Conservation (phyloP, 169 alveolate genomes). For the Plasmodium fragile region DNA sequence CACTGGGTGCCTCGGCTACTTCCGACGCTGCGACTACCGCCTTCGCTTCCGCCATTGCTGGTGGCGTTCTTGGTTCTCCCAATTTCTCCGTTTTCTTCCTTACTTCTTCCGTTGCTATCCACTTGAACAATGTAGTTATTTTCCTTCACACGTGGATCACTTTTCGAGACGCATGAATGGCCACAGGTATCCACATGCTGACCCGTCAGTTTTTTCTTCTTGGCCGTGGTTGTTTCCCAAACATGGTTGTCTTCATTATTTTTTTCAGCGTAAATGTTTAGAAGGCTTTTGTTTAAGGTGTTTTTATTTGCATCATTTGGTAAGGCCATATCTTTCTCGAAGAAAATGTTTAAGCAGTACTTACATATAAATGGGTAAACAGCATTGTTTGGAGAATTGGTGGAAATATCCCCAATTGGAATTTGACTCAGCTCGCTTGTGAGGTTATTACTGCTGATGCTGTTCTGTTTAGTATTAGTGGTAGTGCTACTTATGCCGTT, state of each 20-base stretch:
- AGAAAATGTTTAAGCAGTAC: conserved; percentile 46
- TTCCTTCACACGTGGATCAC: not conserved
- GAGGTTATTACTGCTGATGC: not conserved
- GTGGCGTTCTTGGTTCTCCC: not conserved
- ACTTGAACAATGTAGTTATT: not conserved
- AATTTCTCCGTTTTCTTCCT: not conserved
- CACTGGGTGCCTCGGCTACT: not conserved
- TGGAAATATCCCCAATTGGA: not conserved
- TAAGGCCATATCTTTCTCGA: not conserved
- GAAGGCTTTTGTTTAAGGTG: not conserved
- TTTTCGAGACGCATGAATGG: not conserved
- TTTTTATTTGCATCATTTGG: not conserved
- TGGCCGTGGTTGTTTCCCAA: not conserved
- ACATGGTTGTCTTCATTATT: not conserved
- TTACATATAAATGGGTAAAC: conserved; percentile 21
- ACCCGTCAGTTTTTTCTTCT: not conserved
- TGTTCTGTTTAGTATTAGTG: not conserved
- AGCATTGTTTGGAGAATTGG: not conserved
- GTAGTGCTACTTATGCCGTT: not conserved
- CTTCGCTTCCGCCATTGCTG: not conserved
- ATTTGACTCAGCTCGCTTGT: not conserved
- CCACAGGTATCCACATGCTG: not conserved
- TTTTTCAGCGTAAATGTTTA: not conserved
- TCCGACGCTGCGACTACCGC: not conserved
- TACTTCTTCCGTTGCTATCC: not conserved